Percentiles rank a stretch among this genome's conserved stretches.
Evolutionary conservation across 164 flowering plant genomes (phyloP).

Genomic region (Santalum album): DNA sequence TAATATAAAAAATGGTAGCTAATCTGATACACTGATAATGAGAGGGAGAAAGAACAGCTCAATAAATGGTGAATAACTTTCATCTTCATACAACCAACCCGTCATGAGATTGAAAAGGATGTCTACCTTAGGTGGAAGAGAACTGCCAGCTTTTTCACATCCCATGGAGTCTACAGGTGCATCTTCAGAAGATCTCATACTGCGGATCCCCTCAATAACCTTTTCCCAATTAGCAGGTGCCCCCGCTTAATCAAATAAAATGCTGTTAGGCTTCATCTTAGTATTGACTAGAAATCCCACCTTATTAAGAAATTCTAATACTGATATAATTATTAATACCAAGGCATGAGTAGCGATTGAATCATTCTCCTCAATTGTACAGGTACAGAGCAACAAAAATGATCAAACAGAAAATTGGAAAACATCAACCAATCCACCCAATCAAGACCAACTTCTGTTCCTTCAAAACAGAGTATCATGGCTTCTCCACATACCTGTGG

Average conservation of each 20-base stretch:
- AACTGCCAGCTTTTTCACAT: conserved; percentile 89
- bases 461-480: neutral
- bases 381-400: neutral
- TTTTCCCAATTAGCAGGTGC: conserved; percentile 82
- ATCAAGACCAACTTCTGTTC: neutral
- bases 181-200: conserved; percentile 80
- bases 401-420: too few relatives aligned
- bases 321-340: neutral
- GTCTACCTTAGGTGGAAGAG: conserved; percentile 83
- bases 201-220: conserved; percentile 72
- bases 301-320: neutral
- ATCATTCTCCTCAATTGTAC: neutral
- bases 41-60: too few relatives aligned
- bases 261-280: neutral
- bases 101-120: neutral
- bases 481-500: conserved; percentile 20
- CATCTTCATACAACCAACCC: neutral
- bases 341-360: too few relatives aligned
- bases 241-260: conserved; percentile 26
- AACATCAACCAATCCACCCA: too few relatives aligned
- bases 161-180: conserved; percentile 98
- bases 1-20: too few relatives aligned
- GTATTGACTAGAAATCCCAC: neutral
- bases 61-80: too few relatives aligned
- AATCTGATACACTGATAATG: too few relatives aligned